Evolutionary conservation across 257 asterid species (phyloP).

Genomic region (Leptodermis oblonga): DNA sequence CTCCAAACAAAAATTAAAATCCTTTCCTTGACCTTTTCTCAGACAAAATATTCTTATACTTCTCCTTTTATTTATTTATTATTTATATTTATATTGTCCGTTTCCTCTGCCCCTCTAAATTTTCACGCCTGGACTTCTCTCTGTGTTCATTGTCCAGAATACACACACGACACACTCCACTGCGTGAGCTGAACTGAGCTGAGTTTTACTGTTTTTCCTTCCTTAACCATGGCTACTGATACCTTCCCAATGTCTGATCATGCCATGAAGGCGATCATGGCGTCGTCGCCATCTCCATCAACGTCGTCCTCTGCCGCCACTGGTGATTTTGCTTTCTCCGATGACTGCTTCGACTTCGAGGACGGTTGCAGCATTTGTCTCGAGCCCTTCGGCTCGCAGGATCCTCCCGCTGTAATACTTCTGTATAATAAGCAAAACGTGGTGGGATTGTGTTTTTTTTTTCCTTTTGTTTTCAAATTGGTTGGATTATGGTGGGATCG

Average conservation of each 20-base stretch:
- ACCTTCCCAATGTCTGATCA: slow-evolving; percentile 10
- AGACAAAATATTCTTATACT: neutral
- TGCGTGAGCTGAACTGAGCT: slow-evolving; percentile 1
- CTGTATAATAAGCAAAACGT: neutral
- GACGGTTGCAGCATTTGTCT: slow-evolving; percentile 44
- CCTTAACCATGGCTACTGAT: slow-evolving; percentile 18
- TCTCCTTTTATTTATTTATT: neutral
- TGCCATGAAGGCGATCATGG: neutral
- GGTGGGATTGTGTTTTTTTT: neutral
- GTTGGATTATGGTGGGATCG: neutral
- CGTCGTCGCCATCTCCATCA: slow-evolving; percentile 14
- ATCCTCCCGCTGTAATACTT: slow-evolving; percentile 28
- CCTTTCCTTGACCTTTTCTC: slow-evolving; percentile 30
- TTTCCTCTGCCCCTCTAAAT: slow-evolving; percentile 21
- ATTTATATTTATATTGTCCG: slow-evolving; percentile 7
- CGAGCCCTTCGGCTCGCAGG: slow-evolving; percentile 25
- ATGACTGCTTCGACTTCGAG: slow-evolving; percentile 44
- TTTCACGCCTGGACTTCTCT: neutral
- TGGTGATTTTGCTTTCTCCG: slow-evolving; percentile 12
- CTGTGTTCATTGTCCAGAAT: neutral
- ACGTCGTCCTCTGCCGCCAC: neutral
- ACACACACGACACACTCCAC: neutral
- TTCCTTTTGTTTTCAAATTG: neutral
- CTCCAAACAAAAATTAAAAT: neutral
- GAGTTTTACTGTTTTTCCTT: neutral